These are phyloP conservation scores for Candida labiduridarum DNA, from an alignment of 1,139 yeast genomes.

Conservation along the genomic window DNA sequence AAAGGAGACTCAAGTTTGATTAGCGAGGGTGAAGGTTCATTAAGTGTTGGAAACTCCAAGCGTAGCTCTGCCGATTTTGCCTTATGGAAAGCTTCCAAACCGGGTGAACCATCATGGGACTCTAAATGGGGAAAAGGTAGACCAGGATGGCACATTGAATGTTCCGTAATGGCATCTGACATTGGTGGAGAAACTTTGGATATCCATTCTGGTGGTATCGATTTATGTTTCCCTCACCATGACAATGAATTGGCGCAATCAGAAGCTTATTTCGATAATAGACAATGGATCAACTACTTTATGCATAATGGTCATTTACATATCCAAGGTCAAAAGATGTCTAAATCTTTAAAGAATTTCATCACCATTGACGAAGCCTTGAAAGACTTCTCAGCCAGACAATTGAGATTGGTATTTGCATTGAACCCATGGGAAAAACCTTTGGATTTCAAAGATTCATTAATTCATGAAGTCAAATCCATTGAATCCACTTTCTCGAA, in stretches of 20 bases:
- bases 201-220: slow-evolving; percentile 96
- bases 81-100: slow-evolving; percentile 93
- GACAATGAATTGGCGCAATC: slow-evolving; percentile 97
- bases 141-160: slow-evolving; percentile 99
- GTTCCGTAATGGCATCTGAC: slow-evolving; percentile 98
- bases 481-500: slow-evolving; percentile 75
- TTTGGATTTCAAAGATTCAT: slow-evolving; percentile 84
- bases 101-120: slow-evolving; percentile 96
- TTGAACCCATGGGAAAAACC: slow-evolving; percentile 91
- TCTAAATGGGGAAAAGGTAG: slow-evolving; percentile 98
- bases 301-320: slow-evolving; percentile 97
- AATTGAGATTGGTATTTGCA: slow-evolving; percentile 87
- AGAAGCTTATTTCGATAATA: slow-evolving; percentile 86
- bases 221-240: slow-evolving; percentile 98
- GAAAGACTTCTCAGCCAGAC: slow-evolving; percentile 68
- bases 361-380: slow-evolving; percentile 94
- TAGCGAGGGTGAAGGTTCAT: slow-evolving; percentile 94
- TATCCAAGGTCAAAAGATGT: slow-evolving; percentile 98
- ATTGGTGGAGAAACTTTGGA: slow-evolving; percentile 83
- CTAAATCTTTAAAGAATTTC: slow-evolving; percentile 90
- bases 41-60: slow-evolving; percentile 61
- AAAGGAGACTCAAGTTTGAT: slow-evolving; percentile 84
- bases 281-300: slow-evolving; percentile 96
- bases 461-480: slow-evolving; percentile 75
- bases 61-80: slow-evolving; percentile 87